Percentiles rank a stretch among this genome's conserved stretches.
These are phyloP conservation scores for Cyphellophora attinorum DNA, from an alignment of 2,329 filamentous ascomycete species.

Conservation along the genomic window DNA sequence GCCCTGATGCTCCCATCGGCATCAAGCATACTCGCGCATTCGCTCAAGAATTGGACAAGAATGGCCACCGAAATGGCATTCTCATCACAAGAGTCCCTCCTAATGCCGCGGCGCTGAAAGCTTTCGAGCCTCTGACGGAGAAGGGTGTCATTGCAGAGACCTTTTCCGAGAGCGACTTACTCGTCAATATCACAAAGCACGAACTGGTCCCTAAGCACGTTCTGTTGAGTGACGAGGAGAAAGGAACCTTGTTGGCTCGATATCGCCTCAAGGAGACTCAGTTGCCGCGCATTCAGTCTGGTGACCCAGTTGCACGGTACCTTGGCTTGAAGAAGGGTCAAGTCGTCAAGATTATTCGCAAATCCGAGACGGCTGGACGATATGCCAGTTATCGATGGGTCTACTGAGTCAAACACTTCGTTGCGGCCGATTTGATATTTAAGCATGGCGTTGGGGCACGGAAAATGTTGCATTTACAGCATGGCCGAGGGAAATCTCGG, in stretches of 20 bases:
- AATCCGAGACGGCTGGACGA: slow-evolving; percentile 86
- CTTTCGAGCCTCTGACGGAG: slow-evolving; percentile 46
- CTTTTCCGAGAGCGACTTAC: slow-evolving; percentile 88
- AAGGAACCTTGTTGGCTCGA: slow-evolving; percentile 70
- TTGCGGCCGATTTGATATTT: no score
- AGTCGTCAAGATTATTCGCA: slow-evolving; percentile 97
- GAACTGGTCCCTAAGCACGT: slow-evolving; percentile 93
- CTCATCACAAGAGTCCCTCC: slow-evolving; percentile 77
- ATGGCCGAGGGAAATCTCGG: no score
- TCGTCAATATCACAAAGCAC: slow-evolving; percentile 97
- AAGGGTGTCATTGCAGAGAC: slow-evolving; percentile 68
- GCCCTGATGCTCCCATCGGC: slow-evolving; percentile 67
- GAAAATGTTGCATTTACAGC: slow-evolving; percentile 1
- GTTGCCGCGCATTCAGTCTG: slow-evolving; percentile 80
- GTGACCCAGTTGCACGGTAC: slow-evolving; percentile 88
- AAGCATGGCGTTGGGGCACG: neutral
- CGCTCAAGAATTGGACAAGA: slow-evolving; percentile 67
- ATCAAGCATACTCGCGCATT: slow-evolving; percentile 89
- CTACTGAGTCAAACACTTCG: no score
- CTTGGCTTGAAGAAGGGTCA: slow-evolving; percentile 81
- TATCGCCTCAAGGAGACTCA: slow-evolving; percentile 98
- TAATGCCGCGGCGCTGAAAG: slow-evolving; percentile 78
- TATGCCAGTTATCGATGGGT: slow-evolving; percentile 89
- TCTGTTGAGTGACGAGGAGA: slow-evolving; percentile 81
- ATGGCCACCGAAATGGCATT: slow-evolving; percentile 82